Conservation (phyloP, 208 protist genomes). For the Leishmania arabica region DNA sequence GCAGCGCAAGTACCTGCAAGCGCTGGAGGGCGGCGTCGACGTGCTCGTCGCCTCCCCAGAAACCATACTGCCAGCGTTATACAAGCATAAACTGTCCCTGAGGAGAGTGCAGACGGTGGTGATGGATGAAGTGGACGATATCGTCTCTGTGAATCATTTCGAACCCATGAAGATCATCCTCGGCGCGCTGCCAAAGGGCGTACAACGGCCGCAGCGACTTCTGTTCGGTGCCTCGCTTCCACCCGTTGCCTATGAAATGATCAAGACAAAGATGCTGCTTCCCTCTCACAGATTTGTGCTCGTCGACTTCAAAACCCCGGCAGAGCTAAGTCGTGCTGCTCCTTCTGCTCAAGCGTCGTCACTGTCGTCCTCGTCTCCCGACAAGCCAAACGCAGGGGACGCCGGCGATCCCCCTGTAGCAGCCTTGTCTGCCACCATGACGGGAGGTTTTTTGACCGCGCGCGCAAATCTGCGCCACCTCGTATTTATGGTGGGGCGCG, state of each 20-base stretch:
- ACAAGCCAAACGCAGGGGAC: neutral
- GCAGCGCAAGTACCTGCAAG: constrained; percentile 54
- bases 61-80: constrained; percentile 69
- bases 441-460: constrained; percentile 18
- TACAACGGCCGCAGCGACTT: constrained; percentile 69
- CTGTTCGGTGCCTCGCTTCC: constrained; percentile 74
- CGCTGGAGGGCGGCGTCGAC: constrained; percentile 61
- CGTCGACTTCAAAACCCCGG: constrained; percentile 42
- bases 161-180: constrained; percentile 84
- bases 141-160: constrained; percentile 87
- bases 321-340: neutral
- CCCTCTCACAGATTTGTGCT: constrained; percentile 86
- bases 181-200: constrained; percentile 65
- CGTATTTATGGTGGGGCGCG: constrained; percentile 69
- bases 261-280: constrained; percentile 68
- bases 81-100: constrained; percentile 72
- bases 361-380: neutral
- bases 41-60: constrained; percentile 79
- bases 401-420: neutral
- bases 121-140: constrained; percentile 86
- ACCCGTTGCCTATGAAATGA: constrained; percentile 74
- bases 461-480: constrained; percentile 40
- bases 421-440: neutral
- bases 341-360: neutral
- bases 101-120: constrained; percentile 59